Conservation (phyloP, 306 rosid species). For the Gleditsia sinensis region DNA sequence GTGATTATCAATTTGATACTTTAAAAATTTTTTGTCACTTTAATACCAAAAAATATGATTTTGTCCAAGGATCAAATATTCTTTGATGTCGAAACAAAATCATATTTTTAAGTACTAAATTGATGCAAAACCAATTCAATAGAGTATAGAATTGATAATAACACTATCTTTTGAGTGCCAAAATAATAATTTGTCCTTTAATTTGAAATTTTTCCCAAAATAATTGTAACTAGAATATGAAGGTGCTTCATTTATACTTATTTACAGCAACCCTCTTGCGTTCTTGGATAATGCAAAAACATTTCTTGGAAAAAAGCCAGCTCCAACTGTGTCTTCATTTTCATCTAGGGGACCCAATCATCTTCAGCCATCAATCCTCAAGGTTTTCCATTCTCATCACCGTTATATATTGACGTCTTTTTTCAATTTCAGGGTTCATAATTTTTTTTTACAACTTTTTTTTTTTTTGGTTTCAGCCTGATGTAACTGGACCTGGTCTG, state of each 20-base stretch:
- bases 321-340: conserved; percentile 61
- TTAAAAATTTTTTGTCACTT: too few species aligned
- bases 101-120: conserved; percentile 20
- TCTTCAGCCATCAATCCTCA: conserved; percentile 45
- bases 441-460: neutral
- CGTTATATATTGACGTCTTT: too few species aligned
- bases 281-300: conserved; percentile 41
- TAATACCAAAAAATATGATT: too few species aligned
- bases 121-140: too few species aligned
- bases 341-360: conserved; percentile 66
- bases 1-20: too few species aligned
- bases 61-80: conserved; percentile 28
- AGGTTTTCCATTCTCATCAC: conserved; percentile 40
- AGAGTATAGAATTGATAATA: too few species aligned
- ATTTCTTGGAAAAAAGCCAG: conserved; percentile 37
- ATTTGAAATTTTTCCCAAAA: too few species aligned
- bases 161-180: too few species aligned
- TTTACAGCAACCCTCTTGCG: conserved; percentile 40
- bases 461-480: neutral
- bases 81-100: too few species aligned
- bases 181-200: too few species aligned
- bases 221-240: neutral
- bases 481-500: neutral
- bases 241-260: neutral
- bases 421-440: neutral